Evolutionary conservation across 2,329 filamentous ascomycete species (phyloP).

Genomic region (Thielaviopsis punctulata): DNA sequence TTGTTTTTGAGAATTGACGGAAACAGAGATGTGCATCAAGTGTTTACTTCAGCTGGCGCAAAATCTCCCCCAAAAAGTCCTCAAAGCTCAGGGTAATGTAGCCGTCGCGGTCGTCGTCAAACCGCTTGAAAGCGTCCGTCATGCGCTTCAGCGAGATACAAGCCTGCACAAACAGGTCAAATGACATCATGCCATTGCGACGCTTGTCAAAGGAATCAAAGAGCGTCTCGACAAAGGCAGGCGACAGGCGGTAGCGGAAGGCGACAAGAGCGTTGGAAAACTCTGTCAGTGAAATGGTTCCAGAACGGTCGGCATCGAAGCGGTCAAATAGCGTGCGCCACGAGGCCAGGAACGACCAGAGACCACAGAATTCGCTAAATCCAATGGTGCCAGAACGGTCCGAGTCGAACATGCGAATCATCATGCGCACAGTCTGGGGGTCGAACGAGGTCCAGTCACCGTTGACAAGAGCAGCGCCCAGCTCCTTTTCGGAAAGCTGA

Average conservation of each 20-base stretch:
- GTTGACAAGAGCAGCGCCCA: constrained; percentile 82
- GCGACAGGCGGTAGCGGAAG: constrained; percentile 82
- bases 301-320: constrained; percentile 75
- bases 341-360: constrained; percentile 89
- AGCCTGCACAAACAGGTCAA: constrained; percentile 93
- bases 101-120: constrained; percentile 90
- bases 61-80: constrained; percentile 56
- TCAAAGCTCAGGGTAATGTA: constrained; percentile 75
- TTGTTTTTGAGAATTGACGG: background rate
- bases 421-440: constrained; percentile 86
- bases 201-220: constrained; percentile 82
- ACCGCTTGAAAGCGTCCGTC: constrained; percentile 99
- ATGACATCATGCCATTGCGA: constrained; percentile 56
- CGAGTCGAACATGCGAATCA: constrained; percentile 98
- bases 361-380: constrained; percentile 87
- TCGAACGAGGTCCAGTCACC: constrained; percentile 94
- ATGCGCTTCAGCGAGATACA: constrained; percentile 95
- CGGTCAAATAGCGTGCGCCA: constrained; percentile 92
- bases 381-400: constrained; percentile 78
- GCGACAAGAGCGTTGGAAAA: constrained; percentile 81
- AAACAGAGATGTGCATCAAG: background rate
- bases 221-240: constrained; percentile 65
- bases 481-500: constrained; percentile 68
- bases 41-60: constrained; percentile 39
- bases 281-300: constrained; percentile 71